Evolutionary conservation across 305 asterid genomes (phyloP).

Genomic region (Andrographis paniculata): DNA sequence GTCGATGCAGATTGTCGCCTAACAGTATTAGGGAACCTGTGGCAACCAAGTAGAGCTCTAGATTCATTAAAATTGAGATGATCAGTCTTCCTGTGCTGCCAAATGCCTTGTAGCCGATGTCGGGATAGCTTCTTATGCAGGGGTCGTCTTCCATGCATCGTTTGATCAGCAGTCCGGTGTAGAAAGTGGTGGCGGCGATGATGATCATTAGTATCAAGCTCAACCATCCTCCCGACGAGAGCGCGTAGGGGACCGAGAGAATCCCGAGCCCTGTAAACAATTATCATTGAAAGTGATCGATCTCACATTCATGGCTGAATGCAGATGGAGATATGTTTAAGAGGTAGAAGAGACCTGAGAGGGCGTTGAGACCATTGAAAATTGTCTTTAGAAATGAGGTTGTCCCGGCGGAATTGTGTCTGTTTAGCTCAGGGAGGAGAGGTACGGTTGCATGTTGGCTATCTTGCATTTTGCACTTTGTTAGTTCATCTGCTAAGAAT

Average conservation of each 20-base stretch:
- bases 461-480: too few species aligned
- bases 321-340: too few species aligned
- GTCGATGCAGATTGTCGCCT: conserved; percentile 55
- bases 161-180: conserved; percentile 55
- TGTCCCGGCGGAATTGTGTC: conserved; percentile 5
- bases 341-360: conserved; percentile 20
- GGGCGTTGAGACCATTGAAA: conserved; percentile 36
- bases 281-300: too few species aligned
- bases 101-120: conserved; percentile 69
- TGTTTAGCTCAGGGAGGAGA: too few species aligned
- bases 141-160: conserved; percentile 80
- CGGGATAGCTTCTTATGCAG: conserved; percentile 58
- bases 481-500: too few species aligned
- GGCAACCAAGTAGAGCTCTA: conserved; percentile 73
- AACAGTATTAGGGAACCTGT: conserved; percentile 83
- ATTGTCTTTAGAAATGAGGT: conserved; percentile 26
- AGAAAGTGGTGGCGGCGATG: conserved; percentile 55
- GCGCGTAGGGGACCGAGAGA: conserved; percentile 69
- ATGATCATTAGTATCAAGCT: conserved; percentile 55
- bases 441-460: too few species aligned
- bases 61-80: conserved; percentile 49
- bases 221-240: conserved; percentile 82
- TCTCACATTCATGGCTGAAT: too few species aligned
- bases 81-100: conserved; percentile 54
- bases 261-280: conserved; percentile 67